Evolutionary conservation across 2,329 filamentous ascomycete species (phyloP), one percentile per base, ranked within the genome.

Genomic region (Pochonia chlamydosporia): DNA sequence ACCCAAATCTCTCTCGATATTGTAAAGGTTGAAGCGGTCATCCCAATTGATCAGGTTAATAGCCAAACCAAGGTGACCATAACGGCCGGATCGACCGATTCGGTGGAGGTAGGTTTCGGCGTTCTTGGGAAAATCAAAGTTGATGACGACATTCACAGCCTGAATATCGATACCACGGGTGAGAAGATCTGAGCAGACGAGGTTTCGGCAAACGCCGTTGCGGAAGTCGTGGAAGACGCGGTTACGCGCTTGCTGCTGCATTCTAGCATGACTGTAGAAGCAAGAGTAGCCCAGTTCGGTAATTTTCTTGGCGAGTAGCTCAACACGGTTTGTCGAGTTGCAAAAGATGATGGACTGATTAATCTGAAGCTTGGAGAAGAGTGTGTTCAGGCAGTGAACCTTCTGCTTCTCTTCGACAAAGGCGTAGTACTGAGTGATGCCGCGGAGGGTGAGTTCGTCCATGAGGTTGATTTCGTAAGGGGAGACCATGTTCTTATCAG

Each of bases 271-370:
- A 57, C 92, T 97, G 74, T 99, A 99, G 74, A 97, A 99, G 74
- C 93, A 99, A 1, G 93, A 99, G 71, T 99, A 99, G 55, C 93
- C 93, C 55, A 99, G 82, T 68, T 99, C 95, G 41, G 95, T 99
- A 62, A 99, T 99, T 71, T 99, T 99, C 78, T 99, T 99, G 43
- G 93, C 93, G 23, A 99, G 81, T 45, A 99, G 78, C 70, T 99
- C 93, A 51, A 99, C 93, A 55, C 93, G 89, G 68, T 97, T 97
- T 46, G 93, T 99, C 35, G 93, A 99, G 71, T 99, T 99, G 74
- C 93, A 99, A 75, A 99, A 99, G 66, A 99, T 99, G 73, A 99
- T 99, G 53, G 95, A 99, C 74, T 99, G 93, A 72, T 99, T 99
- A 73, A 99, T 99, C 70, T 99, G 92, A 14, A 99, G 82, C 71